Evolutionary conservation across 1,284 basidiomycete genomes (phyloP).

Genomic region (Lentinula novae-zelandiae): DNA sequence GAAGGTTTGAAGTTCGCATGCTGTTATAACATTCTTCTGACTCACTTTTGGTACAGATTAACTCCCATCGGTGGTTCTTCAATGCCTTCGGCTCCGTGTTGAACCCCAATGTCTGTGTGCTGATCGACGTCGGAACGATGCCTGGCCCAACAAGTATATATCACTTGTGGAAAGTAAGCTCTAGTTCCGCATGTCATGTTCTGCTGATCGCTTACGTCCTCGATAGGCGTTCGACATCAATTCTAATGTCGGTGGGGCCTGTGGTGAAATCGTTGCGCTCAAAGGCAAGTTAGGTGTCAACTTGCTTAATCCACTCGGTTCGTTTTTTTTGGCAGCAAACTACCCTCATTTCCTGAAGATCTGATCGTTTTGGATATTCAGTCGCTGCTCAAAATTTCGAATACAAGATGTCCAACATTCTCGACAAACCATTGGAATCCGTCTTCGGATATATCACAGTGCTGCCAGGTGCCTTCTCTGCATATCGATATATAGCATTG

Average conservation of each 20-base stretch:
- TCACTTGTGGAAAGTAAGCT: constrained; percentile 79
- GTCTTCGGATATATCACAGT: constrained; percentile 94
- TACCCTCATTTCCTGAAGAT: background rate
- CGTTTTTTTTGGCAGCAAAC: background rate
- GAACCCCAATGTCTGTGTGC: constrained; percentile 87
- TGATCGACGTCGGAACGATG: constrained; percentile 94
- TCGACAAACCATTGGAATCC: constrained; percentile 85
- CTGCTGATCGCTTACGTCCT: background rate
- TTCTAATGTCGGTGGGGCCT: constrained; percentile 93
- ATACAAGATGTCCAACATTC: constrained; percentile 95
- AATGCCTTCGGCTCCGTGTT: constrained; percentile 80
- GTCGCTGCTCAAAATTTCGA: constrained; percentile 94
- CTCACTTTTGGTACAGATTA: constrained; percentile 27
- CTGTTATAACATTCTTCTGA: background rate
- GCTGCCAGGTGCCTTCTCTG: constrained; percentile 90
- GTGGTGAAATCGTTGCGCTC: constrained; percentile 93
- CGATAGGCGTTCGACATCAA: constrained; percentile 86
- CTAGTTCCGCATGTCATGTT: background rate
- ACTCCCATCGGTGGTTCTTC: constrained; percentile 94
- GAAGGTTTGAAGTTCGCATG: constrained; percentile 50
- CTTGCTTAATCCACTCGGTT: constrained; percentile 70
- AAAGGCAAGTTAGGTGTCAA: constrained; percentile 81
- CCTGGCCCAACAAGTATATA: constrained; percentile 90
- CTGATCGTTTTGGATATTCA: background rate
- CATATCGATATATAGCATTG: constrained; percentile 65